These are phyloP conservation scores for Diversispora epigaea DNA, from an alignment of 192 early-diverging fungal genomes.

Conservation along the genomic window DNA sequence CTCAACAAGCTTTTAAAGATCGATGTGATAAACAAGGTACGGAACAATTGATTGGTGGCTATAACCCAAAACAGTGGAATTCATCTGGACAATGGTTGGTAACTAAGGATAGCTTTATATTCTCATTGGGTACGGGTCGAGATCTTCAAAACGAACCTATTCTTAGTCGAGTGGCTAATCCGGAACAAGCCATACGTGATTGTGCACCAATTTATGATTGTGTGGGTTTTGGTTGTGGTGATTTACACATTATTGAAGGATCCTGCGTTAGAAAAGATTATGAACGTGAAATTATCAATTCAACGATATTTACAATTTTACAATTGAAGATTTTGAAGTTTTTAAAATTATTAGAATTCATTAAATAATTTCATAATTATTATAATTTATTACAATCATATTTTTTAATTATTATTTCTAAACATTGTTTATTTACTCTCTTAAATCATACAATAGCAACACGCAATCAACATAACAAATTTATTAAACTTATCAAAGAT, in stretches of 20 bases:
- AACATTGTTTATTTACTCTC: too few relatives aligned
- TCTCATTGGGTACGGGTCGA: conserved; percentile 2
- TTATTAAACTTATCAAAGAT: too few relatives aligned
- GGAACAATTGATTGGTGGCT: conserved; percentile 6
- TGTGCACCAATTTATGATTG: background rate
- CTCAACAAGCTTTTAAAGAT: background rate
- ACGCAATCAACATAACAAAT: too few relatives aligned
- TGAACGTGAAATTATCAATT: background rate
- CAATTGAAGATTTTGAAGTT: conserved; percentile 9
- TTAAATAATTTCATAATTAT: background rate
- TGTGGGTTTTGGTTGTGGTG: conserved; percentile 12
- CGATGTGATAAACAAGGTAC: conserved; percentile 11
- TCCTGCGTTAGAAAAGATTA: background rate
- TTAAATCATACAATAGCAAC: too few relatives aligned
- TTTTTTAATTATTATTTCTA: too few relatives aligned
- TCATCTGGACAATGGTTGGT: background rate
- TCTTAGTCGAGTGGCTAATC: background rate
- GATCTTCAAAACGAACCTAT: background rate
- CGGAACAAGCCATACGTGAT: conserved; percentile 11
- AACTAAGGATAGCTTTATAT: conserved; percentile 21
- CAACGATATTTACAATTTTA: background rate
- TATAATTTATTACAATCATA: too few relatives aligned
- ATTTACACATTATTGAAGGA: conserved; percentile 3
- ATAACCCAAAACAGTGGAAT: background rate
- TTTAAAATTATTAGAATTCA: conserved; percentile 5